Percentiles rank a stretch among this genome's conserved stretches.
These are phyloP conservation scores for Lipomyces spencermartinsiae DNA, from an alignment of 805 yeast genomes.

Conservation along the genomic window DNA sequence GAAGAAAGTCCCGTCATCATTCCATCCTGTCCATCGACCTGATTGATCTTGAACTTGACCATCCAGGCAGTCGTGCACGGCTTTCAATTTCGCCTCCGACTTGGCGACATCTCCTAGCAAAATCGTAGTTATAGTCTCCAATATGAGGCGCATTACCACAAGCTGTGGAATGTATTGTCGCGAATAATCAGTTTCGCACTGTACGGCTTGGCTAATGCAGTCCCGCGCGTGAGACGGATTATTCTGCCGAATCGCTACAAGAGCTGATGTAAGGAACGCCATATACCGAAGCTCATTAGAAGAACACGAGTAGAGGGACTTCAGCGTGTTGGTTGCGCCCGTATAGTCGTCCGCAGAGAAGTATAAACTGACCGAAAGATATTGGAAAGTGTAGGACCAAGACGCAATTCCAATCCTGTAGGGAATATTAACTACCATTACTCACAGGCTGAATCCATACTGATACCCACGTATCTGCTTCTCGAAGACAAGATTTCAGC, in stretches of 20 bases:
- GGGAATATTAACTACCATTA: not conserved
- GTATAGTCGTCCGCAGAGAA: slow-evolving; percentile 11
- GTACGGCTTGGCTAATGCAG: slow-evolving; percentile 19
- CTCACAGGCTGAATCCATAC: not conserved
- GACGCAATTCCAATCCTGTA: slow-evolving; percentile 14
- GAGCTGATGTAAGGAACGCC: slow-evolving; percentile 17
- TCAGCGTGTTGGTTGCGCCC: slow-evolving; percentile 3
- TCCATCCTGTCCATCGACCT: slow-evolving; percentile 32
- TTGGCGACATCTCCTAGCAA: slow-evolving; percentile 6
- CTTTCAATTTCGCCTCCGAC: slow-evolving; percentile 14
- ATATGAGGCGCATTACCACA: slow-evolving; percentile 26
- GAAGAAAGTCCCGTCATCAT: slow-evolving; percentile 29
- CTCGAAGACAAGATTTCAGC: slow-evolving; percentile 23
- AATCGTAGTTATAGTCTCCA: slow-evolving; percentile 14
- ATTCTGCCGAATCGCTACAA: slow-evolving; percentile 21
- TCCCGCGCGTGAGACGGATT: slow-evolving; percentile 17
- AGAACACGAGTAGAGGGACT: slow-evolving; percentile 22
- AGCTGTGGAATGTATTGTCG: slow-evolving; percentile 32
- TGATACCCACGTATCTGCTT: slow-evolving; percentile 18
- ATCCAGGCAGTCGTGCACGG: slow-evolving; percentile 27
- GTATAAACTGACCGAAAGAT: slow-evolving; percentile 18
- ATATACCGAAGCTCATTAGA: slow-evolving; percentile 33
- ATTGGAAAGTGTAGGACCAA: slow-evolving; percentile 30
- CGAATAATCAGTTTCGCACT: slow-evolving; percentile 34
- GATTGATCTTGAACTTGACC: slow-evolving; percentile 7